Base-by-base conservation (phyloP, 805 yeast genomes). In the Zygosaccharomyces pseudorouxii region DNA sequence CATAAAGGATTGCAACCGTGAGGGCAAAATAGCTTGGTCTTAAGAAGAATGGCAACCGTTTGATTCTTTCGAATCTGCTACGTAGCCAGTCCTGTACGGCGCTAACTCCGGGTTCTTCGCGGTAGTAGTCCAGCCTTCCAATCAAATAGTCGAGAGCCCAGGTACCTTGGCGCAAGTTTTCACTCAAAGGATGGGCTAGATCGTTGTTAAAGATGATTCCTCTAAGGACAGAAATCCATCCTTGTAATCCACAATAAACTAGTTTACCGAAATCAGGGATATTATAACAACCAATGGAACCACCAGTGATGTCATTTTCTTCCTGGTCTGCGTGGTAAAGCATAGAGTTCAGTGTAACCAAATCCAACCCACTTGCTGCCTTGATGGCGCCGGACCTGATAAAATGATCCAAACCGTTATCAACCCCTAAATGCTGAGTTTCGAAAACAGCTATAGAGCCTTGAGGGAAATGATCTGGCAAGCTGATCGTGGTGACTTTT, bases 171-270 rank as follows among this genome's bases (percentile, higher is more conserved):
- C 98, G 75, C 52, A 92, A 71, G 64, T 92, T 93, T 42, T 80
- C 78, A 52, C 93, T 82, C 22, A 90, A 54, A 0, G 97, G 90
- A 61, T 88, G 95, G 0, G 90, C 93, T 23, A 92, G 73, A 55
- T 90, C 82, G 60, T 92, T 92, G 36, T 71, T 69, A 62, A 74
- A 72, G 20, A 89, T 82, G 2, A 89, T 77, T 25, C 71, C 64
- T 48, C 79, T 75, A 55, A 92, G 67, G 1, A 81, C 83, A 0
- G 88, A 73, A 40, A 82, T 78, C 96, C 96, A 92, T 1, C 99
- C 98, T 65, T 89, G 95, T 19, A 93, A 70, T 9, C 99, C 99
- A 36, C 96, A 90, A 66, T 88, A 92, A 0, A 81, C 84, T 40
- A 90, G 70, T 12, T 72, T 71, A 0, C 97, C 97, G 64, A 76